Base-by-base conservation (phyloP, 2,329 filamentous ascomycete species). In the Cladobotryum mycophilum region DNA sequence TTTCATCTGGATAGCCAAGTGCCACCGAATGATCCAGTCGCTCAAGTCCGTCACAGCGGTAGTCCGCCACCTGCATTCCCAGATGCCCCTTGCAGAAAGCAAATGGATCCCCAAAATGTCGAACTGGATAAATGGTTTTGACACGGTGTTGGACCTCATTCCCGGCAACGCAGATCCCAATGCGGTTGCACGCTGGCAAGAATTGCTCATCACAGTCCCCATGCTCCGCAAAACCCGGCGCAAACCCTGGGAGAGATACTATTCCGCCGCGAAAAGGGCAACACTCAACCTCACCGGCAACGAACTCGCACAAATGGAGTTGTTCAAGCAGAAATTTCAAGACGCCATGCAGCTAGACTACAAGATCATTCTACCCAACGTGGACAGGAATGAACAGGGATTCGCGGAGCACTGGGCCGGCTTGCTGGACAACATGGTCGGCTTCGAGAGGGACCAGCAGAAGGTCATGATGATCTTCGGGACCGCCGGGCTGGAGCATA, bases 261-360 rank as follows among this genome's bases (percentile, higher is more conserved):
- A 38, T 14, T 15, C n/a, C 4, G 8, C 36, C 14, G 41, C 48
- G 25, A 96, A 88, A 61, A 96, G 96, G 11, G 77, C 80, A 58
- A 73, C 78, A 48, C 80, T 86, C 30, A 80, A 75, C 30, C 70
- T 72, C 55, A 95, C 89, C 53, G 96, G 72, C 67, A 7, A 85
- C 87, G 6, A 96, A 76, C 93, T 93, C 97, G 59, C 77, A 71
- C 46, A 96, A n/a, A 54, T 42, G 17, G 48, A 37, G 15, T 20
- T 20, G 14, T 45, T 50, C 37, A 15, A 41, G 9, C 12, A 25
- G 22, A 35, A 22, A 20, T 50, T 41, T 20, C 13, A 43, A 17
- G 15, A 35, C 8, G 14, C 38, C 18, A 38, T 49, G 20, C 46
- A 55, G 5, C 38, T 61, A 1, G 14, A 18, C 9, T 54, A 57